phyloP scores from a whole-genome alignment of 768 basidiomycete species.

The Fomitopsis pulvina region DNA sequence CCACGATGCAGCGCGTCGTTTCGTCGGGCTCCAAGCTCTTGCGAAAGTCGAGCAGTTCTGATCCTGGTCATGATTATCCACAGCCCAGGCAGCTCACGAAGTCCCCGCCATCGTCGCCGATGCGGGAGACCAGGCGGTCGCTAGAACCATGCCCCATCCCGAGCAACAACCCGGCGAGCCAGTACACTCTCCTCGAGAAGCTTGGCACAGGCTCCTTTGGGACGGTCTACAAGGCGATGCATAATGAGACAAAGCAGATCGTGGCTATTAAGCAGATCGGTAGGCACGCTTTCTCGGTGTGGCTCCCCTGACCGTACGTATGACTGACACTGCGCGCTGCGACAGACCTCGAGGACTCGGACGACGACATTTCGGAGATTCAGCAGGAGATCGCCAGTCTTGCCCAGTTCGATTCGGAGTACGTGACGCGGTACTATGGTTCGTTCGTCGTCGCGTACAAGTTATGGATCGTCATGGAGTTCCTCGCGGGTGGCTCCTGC shows the following conservation, averaged over 20 bases:
- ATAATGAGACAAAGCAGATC: constrained; percentile 88
- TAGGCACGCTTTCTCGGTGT: constrained; percentile 30
- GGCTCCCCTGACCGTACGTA: neutral
- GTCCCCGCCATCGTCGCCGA: constrained; percentile 45
- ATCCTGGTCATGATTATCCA: constrained; percentile 12
- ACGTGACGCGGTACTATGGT: constrained; percentile 94
- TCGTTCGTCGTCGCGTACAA: constrained; percentile 97
- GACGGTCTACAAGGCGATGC: constrained; percentile 94
- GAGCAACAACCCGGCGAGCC: constrained; percentile 76
- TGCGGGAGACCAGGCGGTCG: constrained; percentile 34
- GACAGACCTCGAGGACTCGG: constrained; percentile 91
- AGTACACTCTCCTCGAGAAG: constrained; percentile 91
- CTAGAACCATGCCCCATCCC: constrained; percentile 65
- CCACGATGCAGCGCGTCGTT: constrained; percentile 32
- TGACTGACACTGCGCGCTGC: neutral
- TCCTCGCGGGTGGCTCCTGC: constrained; percentile 97
- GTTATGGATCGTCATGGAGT: constrained; percentile 99
- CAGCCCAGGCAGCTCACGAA: constrained; percentile 21
- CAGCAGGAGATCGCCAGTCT: constrained; percentile 98
- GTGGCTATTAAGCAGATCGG: constrained; percentile 99
- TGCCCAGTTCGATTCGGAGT: constrained; percentile 93
- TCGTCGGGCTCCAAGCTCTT: constrained; percentile 37
- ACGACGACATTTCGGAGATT: constrained; percentile 98
- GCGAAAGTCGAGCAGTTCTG: constrained; percentile 30
- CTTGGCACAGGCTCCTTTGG: constrained; percentile 98